A percentile compares a stretch with the other conserved stretches of the same genome.
Evolutionary conservation across 2,329 filamentous ascomycete species (phyloP).

Genomic region (Aspergillus melleus): DNA sequence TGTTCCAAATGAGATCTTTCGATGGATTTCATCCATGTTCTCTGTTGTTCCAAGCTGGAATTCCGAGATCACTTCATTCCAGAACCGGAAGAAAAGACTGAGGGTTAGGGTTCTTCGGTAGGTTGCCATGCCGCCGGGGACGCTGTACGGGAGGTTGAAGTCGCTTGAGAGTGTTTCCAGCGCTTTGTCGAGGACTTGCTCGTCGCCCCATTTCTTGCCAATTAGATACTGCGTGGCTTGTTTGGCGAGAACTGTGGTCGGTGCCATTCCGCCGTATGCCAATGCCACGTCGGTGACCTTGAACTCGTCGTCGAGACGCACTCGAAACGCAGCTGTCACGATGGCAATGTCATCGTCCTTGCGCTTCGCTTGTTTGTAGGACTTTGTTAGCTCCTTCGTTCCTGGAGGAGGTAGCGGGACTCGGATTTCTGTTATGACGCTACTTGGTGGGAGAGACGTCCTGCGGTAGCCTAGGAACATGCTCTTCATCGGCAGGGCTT

Average conservation of each 20-base stretch:
- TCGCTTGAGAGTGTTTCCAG: slow-evolving; percentile 77
- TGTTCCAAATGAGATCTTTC: slow-evolving; percentile 71
- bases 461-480: slow-evolving; percentile 83
- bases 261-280: slow-evolving; percentile 86
- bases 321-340: slow-evolving; percentile 74
- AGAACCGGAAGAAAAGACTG: slow-evolving; percentile 91
- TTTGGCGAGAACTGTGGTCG: slow-evolving; percentile 74
- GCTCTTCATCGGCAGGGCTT: slow-evolving; percentile 73
- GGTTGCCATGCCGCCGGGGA: slow-evolving; percentile 87
- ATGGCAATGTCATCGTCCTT: slow-evolving; percentile 94
- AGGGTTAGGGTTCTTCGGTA: slow-evolving; percentile 80
- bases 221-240: slow-evolving; percentile 66
- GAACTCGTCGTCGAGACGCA: slow-evolving; percentile 64
- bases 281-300: slow-evolving; percentile 68
- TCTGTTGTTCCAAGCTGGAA: slow-evolving; percentile 59
- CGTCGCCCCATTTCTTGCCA: slow-evolving; percentile 71
- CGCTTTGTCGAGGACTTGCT: slow-evolving; percentile 72
- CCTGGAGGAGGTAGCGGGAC: slow-evolving; percentile 67
- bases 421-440: slow-evolving; percentile 74
- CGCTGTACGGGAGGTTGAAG: slow-evolving; percentile 79
- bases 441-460: slow-evolving; percentile 71
- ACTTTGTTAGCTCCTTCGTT: slow-evolving; percentile 73
- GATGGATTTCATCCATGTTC: slow-evolving; percentile 70
- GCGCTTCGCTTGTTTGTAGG: slow-evolving; percentile 87
- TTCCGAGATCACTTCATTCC: slow-evolving; percentile 71